Evolutionary conservation across 2,329 filamentous ascomycete genomes (phyloP), one percentile per base, ranked within the genome.

Genomic region (Chaetothyriales sp.): DNA sequence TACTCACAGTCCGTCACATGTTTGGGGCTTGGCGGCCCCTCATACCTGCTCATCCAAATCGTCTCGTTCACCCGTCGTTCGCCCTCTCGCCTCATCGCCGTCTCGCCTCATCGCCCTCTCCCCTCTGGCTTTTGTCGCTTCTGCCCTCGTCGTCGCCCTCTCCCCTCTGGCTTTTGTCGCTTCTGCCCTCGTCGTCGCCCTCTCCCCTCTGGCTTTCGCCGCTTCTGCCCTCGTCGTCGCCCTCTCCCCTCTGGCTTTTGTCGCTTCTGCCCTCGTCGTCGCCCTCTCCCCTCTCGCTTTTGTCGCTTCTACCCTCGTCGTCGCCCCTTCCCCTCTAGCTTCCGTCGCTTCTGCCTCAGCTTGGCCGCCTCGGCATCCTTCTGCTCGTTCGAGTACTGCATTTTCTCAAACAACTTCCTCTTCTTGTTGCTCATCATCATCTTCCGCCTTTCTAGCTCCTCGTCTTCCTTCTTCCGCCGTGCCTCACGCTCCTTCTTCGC

Each of bases 361-460:
- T 83, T 86, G 73, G 90, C 85, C 47, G 90, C 86, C 73, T 95
- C 88, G 22, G 82, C 85, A 60, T 90, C 90, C 75, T 88, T 86
- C 77, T 92, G 89, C 72, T 84, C 89, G 70, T 95, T 95, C 56
- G 82, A 89, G 71, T 94, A 94, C 65, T 89, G 77, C 87, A 98
- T 98, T 75, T 95, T 92, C 75, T 97, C 92, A 60, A 90, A 85
- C 64, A 95, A 74, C 81, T 95, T 95, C 64, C 92, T 78, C 82
- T 97, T 98, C 80, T 94, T 92, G 70, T 94, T 86, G 69, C 85
- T 86, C 75, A 97, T 83, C 92, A 98, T 98, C 73, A 94, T 92
- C 80, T 95, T 95, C 67, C 87, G 84, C 57, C 90, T 78, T 69
- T 95, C 89, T 53, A 94, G 70, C 63, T 97, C 89, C 69, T 97